These are phyloP conservation scores for Ceratonia siliqua DNA, from an alignment of 306 rosid genomes.

Conservation along the genomic window DNA sequence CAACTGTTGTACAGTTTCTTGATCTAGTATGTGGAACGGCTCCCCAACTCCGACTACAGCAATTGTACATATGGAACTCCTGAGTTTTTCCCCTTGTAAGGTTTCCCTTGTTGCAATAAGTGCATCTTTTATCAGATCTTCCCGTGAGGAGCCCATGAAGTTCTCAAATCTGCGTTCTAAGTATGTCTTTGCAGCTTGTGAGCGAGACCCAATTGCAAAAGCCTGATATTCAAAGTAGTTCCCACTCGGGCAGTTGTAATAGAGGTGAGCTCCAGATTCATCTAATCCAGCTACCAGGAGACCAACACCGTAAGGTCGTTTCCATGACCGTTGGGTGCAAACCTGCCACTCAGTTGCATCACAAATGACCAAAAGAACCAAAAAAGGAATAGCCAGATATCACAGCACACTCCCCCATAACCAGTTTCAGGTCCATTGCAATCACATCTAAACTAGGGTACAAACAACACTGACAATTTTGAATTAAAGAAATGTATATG, in stretches of 20 bases:
- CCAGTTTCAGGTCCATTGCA: slow-evolving; percentile 5
- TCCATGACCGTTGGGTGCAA: slow-evolving; percentile 98
- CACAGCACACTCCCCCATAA: not conserved
- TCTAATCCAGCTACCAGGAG: slow-evolving; percentile 90
- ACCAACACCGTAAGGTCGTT: slow-evolving; percentile 97
- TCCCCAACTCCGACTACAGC: slow-evolving; percentile 87
- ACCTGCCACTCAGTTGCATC: slow-evolving; percentile 65
- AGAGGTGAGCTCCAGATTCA: slow-evolving; percentile 97
- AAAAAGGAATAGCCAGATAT: not conserved
- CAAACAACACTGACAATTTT: not conserved
- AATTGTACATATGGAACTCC: slow-evolving; percentile 80
- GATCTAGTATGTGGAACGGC: slow-evolving; percentile 87
- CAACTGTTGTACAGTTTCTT: slow-evolving; percentile 75
- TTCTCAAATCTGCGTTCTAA: slow-evolving; percentile 84
- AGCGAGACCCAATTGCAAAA: slow-evolving; percentile 97
- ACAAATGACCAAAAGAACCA: slow-evolving; percentile 1
- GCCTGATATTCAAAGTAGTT: slow-evolving; percentile 98
- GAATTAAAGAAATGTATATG: not conserved
- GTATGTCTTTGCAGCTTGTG: slow-evolving; percentile 99
- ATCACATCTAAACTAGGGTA: not conserved
- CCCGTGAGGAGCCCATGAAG: slow-evolving; percentile 63
- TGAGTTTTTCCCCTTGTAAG: slow-evolving; percentile 91
- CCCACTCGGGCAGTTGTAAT: slow-evolving; percentile 97
- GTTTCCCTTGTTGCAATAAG: slow-evolving; percentile 94
- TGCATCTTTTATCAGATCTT: slow-evolving; percentile 90